Evolutionary conservation across 495 filamentous ascomycete species (phyloP).

Genomic region (Xylaria venustula): DNA sequence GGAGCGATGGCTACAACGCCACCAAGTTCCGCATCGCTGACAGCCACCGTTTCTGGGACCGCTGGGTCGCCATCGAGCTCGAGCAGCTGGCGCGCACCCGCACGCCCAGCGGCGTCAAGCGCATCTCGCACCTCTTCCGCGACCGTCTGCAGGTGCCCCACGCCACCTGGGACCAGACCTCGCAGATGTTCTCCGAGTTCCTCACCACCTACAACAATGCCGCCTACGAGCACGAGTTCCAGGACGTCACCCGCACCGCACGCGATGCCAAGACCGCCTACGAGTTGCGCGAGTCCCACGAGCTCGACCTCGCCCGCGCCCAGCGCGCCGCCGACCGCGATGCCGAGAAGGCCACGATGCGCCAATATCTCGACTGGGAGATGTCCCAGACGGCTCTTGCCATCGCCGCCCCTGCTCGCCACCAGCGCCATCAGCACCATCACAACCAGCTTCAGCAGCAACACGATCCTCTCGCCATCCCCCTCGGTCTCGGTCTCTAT

Average conservation of each 20-base stretch:
- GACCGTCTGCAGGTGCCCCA: constrained; percentile 78
- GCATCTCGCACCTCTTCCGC: constrained; percentile 67
- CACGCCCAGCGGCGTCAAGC: constrained; percentile 57
- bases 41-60: constrained; percentile 87
- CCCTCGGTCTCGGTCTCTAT: constrained; percentile 70
- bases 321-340: constrained; percentile 55
- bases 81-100: constrained; percentile 54
- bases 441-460: constrained; percentile 39
- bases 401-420: constrained; percentile 9
- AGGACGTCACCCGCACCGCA: constrained; percentile 62
- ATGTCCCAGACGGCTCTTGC: constrained; percentile 46
- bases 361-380: constrained; percentile 86
- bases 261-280: constrained; percentile 69
- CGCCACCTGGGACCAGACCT: constrained; percentile 80
- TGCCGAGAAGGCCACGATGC: constrained; percentile 57
- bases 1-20: constrained; percentile 72
- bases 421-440: not conserved
- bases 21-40: constrained; percentile 81
- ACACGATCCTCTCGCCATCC: constrained; percentile 44
- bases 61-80: constrained; percentile 63
- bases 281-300: constrained; percentile 65
- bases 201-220: constrained; percentile 71
- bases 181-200: constrained; percentile 77
- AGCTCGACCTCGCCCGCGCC: constrained; percentile 64
- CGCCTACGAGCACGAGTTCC: constrained; percentile 79